Evolutionary conservation across 1,284 basidiomycete species (phyloP), one percentile per base, ranked within the genome.

Genomic region (Ustilago esculenta): DNA sequence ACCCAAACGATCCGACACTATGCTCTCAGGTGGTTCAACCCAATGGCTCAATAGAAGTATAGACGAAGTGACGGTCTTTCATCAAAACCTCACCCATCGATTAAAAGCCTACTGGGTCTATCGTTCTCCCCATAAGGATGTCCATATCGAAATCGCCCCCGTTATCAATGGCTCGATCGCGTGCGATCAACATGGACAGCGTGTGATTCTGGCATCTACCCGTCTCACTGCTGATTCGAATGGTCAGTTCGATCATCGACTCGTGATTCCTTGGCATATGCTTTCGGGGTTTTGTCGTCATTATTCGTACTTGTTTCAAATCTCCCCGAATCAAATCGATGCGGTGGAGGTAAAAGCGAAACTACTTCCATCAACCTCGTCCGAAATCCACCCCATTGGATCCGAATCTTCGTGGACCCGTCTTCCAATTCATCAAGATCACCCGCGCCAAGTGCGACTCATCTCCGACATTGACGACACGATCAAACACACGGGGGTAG

Each of bases 381-480:
- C 4, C 35, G 50, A 3, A 29, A n/a, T 24, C n/a, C 43, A 2
- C 15, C 18, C 8, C 37, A 32, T 4, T 21, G 42, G 2, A 46
- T 24, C 54, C 18, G 58, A 68, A 21, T 55, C 57, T 18, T 41
- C 50, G 2, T 71, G 67, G 67, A 48, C 53, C 34, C 67, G 61
- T 20, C 54, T 44, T 18, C 37, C 57, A 30, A 41, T 76, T 15
- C 53, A 63, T 21, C 60, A 69, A 20, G 73, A 73, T 29, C 55
- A 50, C 30, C 5, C 39, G 2, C 60, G 69, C 14, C 35, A 54
- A 27, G 63, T 74, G 12, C 48, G 77, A 92, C 12, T 96, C 50
- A 89, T 97, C 29, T 94, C 92, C 1, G 94, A 98, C 77, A 90
- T 98, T 39, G 94, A 98, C 81, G 94, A 98, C 81, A 98, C 94